These are phyloP conservation scores for Yamadazyma takamatsuzukensis DNA, from an alignment of 805 yeast species.

Conservation along the genomic window DNA sequence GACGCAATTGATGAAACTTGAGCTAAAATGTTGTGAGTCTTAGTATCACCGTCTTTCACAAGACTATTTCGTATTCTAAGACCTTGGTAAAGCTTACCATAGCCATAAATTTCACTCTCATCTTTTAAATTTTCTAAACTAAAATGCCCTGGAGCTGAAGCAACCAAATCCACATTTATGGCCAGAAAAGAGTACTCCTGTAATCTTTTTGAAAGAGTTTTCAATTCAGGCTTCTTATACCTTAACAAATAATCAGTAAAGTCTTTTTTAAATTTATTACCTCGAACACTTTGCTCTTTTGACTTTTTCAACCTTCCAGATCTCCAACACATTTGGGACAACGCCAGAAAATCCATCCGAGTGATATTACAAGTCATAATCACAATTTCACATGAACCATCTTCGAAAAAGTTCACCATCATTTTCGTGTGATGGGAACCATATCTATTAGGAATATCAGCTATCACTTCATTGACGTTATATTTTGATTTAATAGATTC, in stretches of 20 bases:
- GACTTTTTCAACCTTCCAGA: constrained; percentile 41
- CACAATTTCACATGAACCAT: constrained; percentile 46
- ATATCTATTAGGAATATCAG: constrained; percentile 27
- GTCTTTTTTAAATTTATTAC: constrained; percentile 41
- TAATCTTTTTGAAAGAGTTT: constrained; percentile 25
- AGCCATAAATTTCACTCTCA: constrained; percentile 40
- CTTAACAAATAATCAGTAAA: constrained; percentile 41
- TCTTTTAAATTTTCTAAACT: constrained; percentile 10
- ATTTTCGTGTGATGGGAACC: constrained; percentile 65
- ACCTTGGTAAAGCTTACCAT: constrained; percentile 43
- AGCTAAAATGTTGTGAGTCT: constrained; percentile 31
- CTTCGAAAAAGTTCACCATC: constrained; percentile 54
- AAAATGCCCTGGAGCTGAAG: constrained; percentile 50
- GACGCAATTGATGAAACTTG: constrained; percentile 50
- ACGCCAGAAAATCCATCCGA: constrained; percentile 47
- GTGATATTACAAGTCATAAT: constrained; percentile 62
- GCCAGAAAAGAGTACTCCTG: constrained; percentile 40
- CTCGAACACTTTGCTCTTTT: constrained; percentile 6
- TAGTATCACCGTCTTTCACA: constrained; percentile 11
- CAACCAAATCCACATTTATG: constrained; percentile 50
- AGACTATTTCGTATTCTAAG: constrained; percentile 32
- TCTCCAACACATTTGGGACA: constrained; percentile 67
- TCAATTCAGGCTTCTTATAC: constrained; percentile 33
- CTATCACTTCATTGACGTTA: constrained; percentile 29
- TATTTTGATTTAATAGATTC: constrained; percentile 15